Conservation (phyloP, 2,329 filamentous ascomycete genomes). For the Pestalotiopsis sp. region DNA sequence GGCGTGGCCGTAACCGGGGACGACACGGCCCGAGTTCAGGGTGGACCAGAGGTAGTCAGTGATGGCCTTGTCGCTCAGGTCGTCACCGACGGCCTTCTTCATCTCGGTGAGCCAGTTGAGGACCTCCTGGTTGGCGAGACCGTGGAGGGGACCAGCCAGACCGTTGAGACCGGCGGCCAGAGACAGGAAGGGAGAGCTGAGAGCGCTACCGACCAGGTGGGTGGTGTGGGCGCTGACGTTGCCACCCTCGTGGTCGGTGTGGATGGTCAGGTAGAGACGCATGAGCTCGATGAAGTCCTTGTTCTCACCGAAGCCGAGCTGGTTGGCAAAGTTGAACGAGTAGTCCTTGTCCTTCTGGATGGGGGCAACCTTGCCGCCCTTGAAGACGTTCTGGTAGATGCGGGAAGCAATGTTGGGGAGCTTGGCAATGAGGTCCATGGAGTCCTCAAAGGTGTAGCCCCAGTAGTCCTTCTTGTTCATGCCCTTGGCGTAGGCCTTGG, state of each 20-base stretch:
- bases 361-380: constrained; percentile 96
- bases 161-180: constrained; percentile 96
- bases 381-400: constrained; percentile 99
- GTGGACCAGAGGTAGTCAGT: constrained; percentile 99
- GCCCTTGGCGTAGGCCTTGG: constrained; percentile 98
- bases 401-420: constrained; percentile 95
- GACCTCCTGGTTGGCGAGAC: constrained; percentile 99
- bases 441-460: constrained; percentile 99
- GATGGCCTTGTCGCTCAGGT: constrained; percentile 95
- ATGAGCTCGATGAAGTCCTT: constrained; percentile 97
- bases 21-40: constrained; percentile 92
- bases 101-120: constrained; percentile 99
- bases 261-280: constrained; percentile 98
- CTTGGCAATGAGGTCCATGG: constrained; percentile 99
- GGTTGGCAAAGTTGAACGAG: constrained; percentile 98
- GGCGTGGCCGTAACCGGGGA: constrained; percentile 97
- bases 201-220: constrained; percentile 93
- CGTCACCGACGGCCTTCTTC: constrained; percentile 92
- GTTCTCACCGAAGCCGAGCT: constrained; percentile 96
- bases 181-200: constrained; percentile 97
- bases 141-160: constrained; percentile 97
- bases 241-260: constrained; percentile 99
- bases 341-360: constrained; percentile 99
- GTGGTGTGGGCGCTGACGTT: constrained; percentile 99
- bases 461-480: constrained; percentile 99